These are phyloP conservation scores for Neofusicoccum cordaticola DNA, from an alignment of 2,329 filamentous ascomycete species.

Conservation along the genomic window DNA sequence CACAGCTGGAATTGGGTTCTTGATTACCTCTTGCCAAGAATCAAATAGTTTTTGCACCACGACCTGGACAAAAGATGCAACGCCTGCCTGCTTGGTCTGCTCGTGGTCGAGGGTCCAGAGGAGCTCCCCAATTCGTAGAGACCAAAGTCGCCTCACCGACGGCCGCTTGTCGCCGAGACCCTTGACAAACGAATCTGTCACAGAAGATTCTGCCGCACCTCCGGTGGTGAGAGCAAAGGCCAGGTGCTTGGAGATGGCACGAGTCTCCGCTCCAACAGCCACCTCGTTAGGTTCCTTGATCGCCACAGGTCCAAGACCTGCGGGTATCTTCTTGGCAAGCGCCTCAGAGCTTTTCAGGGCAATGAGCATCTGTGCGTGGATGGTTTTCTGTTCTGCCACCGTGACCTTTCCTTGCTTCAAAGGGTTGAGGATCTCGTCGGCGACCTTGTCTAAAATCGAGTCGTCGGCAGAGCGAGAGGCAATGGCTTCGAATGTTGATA, in stretches of 20 bases:
- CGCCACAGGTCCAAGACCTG: conserved; percentile 65
- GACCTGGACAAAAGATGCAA: conserved; percentile 48
- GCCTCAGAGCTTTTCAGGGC: conserved; percentile 59
- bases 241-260: conserved; percentile 65
- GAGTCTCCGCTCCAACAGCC: conserved; percentile 73
- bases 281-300: conserved; percentile 86
- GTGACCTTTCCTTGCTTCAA: conserved; percentile 82
- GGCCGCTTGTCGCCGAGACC: conserved; percentile 83
- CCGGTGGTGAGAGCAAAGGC: conserved; percentile 60
- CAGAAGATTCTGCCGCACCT: conserved; percentile 61
- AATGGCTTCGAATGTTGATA: conserved; percentile 71
- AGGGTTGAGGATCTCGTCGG: conserved; percentile 74
- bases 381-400: conserved; percentile 76
- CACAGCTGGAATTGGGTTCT: conserved; percentile 74
- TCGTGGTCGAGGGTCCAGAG: conserved; percentile 58
- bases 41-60: conserved; percentile 60
- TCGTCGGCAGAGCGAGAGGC: conserved; percentile 60
- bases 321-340: conserved; percentile 65
- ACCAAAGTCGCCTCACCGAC: conserved; percentile 75
- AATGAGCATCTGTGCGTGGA: conserved; percentile 78
- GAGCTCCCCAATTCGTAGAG: conserved; percentile 68
- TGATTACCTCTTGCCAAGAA: conserved; percentile 71
- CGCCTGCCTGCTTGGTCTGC: conserved; percentile 48
- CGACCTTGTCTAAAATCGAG: conserved; percentile 62
- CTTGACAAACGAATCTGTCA: conserved; percentile 71